These are phyloP conservation scores for Claviceps paspali DNA, from an alignment of 2,329 filamentous ascomycete species.

Conservation along the genomic window DNA sequence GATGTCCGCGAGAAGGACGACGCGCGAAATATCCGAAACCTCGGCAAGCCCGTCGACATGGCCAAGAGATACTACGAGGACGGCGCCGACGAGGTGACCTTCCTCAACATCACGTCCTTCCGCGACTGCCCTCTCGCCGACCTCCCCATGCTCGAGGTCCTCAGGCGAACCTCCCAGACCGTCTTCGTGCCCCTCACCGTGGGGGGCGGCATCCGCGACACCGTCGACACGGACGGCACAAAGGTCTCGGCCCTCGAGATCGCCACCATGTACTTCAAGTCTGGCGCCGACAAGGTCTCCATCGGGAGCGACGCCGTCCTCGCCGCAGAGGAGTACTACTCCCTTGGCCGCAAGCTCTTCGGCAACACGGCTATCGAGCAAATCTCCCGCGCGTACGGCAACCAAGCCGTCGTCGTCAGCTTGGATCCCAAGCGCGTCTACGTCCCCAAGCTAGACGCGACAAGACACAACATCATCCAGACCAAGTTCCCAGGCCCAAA, in stretches of 20 bases:
- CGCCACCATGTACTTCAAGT: constrained; percentile 93
- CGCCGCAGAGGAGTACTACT: constrained; percentile 84
- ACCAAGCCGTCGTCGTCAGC: constrained; percentile 91
- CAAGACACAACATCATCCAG: constrained; percentile 56
- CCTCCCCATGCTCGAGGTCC: constrained; percentile 87
- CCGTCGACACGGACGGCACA: constrained; percentile 74
- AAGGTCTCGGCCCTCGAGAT: constrained; percentile 83
- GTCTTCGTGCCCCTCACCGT: constrained; percentile 95
- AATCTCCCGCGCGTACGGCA: constrained; percentile 85
- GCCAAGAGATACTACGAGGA: constrained; percentile 89
- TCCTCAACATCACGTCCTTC: constrained; percentile 97
- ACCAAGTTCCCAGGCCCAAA: constrained; percentile 56
- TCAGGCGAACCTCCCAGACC: constrained; percentile 71
- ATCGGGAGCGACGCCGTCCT: constrained; percentile 91
- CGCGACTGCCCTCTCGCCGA: constrained; percentile 87
- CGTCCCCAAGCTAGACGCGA: constrained; percentile 55
- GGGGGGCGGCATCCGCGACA: constrained; percentile 89
- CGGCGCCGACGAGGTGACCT: constrained; percentile 91
- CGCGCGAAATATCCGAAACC: constrained; percentile 59
- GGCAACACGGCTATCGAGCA: constrained; percentile 89
- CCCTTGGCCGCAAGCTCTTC: constrained; percentile 48
- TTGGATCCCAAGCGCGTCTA: constrained; percentile 90
- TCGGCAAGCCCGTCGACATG: constrained; percentile 94
- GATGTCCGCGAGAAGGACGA: constrained; percentile 81
- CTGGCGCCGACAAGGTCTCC: constrained; percentile 91